These are phyloP conservation scores for Hypoxylon sp. DNA, from an alignment of 2,329 filamentous ascomycete species.

Conservation along the genomic window DNA sequence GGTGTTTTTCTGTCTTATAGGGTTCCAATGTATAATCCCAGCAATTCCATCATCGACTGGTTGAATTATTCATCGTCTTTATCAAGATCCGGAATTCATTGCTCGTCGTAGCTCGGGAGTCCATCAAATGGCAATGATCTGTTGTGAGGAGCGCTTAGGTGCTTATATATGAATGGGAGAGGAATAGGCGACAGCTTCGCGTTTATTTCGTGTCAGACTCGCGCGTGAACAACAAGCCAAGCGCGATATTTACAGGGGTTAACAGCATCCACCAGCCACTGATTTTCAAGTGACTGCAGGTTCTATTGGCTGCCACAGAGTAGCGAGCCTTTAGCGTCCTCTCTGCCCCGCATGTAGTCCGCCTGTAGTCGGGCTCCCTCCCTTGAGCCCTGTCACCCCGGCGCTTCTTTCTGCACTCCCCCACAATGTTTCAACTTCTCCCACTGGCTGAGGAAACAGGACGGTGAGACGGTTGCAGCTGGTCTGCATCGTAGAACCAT, in stretches of 20 bases:
- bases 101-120: constrained; percentile 25
- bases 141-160: constrained; percentile 43
- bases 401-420: constrained; percentile 46
- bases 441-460: constrained; percentile 50
- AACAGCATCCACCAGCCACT: constrained; percentile 44
- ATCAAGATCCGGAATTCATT: constrained; percentile 18
- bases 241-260: constrained; percentile 39
- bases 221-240: constrained; percentile 45
- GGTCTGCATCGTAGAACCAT: constrained; percentile 48
- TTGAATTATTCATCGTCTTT: constrained; percentile 6
- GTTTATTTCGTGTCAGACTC: constrained; percentile 53
- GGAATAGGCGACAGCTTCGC: constrained; percentile 47
- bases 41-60: constrained; percentile 4
- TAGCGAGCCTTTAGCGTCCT: constrained; percentile 33
- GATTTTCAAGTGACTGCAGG: constrained; percentile 41
- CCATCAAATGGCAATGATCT: constrained; percentile 14
- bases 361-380: constrained; percentile 32
- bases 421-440: constrained; percentile 48
- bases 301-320: constrained; percentile 45
- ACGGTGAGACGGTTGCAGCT: constrained; percentile 52
- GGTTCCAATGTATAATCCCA: constrained; percentile 19
- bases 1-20: constrained; percentile 4
- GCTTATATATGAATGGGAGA: constrained; percentile 50
- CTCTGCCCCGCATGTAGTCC: constrained; percentile 40
- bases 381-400: constrained; percentile 34